Evolutionary conservation across 768 basidiomycete genomes (phyloP), one percentile per base, ranked within the genome.

Genomic region (Naematelia encephala): DNA sequence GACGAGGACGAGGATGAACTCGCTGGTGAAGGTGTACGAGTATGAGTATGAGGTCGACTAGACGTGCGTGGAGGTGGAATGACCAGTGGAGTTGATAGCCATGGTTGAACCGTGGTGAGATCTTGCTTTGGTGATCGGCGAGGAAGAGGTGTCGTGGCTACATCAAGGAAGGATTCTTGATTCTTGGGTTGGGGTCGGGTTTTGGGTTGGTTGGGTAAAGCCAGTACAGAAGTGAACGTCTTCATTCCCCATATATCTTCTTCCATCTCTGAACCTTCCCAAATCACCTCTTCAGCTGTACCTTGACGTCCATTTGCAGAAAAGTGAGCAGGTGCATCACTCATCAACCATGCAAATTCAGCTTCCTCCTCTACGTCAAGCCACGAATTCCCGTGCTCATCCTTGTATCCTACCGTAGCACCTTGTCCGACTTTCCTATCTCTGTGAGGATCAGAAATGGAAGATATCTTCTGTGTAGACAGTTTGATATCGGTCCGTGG

Each of bases 331-430:
- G 54, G 23, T 29, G 61, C 29, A 30, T 72, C 70, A 23, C 59
- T 59, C 68, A 73, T 64, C 29, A 73, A 56, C 71, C 68, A 70
- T 3, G 71, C 71, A 48, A 73, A 73, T 45, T 73, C 71, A 28
- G 67, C 63, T 54, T 73, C 71, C 62, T 73, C 71, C 51, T 73
- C 68, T 12, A 64, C 62, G 30, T 70, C 71, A n/a, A 70, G 16
- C 71, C 71, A 73, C 59, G 66, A 61, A 13, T 54, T 59, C 16
- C 71, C 68, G 27, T 69, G 60, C 21, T 60, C 62, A 5, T 34
- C 59, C 39, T 53, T 28, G 59, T 70, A 46, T 25, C 55, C 43
- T 0, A 63, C 53, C 5, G 59, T 49, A 25, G 56, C 45, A 12
- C 63, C 63, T 16, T 45, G 12, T 0, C 63, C 67, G 11, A 68